These are phyloP conservation scores for Termitomyces sp. DNA, from an alignment of 768 basidiomycete species.

Conservation along the genomic window DNA sequence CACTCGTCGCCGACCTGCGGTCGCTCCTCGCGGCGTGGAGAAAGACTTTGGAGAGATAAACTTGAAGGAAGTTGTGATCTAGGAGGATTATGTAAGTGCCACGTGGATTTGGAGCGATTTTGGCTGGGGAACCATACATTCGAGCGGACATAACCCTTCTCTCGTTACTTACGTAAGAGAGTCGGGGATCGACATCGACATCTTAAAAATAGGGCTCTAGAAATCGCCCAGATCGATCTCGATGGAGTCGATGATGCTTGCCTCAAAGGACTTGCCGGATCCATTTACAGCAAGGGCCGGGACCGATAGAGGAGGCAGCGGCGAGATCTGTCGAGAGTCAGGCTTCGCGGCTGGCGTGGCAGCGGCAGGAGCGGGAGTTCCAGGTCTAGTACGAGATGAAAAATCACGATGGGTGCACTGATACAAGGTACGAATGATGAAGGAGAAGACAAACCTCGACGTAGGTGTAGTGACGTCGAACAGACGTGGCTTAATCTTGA, in stretches of 20 bases:
- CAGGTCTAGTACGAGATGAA: conserved; percentile 39
- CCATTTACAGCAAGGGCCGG: conserved; percentile 20
- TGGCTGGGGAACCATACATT: no score
- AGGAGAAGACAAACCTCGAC: conserved; percentile 54
- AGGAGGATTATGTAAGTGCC: no score
- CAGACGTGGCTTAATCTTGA: conserved; percentile 62
- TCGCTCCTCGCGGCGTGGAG: no score
- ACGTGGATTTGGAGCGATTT: no score
- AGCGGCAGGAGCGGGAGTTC: conserved; percentile 43
- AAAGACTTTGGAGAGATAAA: no score
- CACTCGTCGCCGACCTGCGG: no score
- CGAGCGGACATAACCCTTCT: no score
- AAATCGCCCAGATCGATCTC: conserved; percentile 83
- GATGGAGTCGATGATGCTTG: conserved; percentile 59
- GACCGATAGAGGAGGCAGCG: conserved; percentile 24
- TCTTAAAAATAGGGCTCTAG: conserved; percentile 29
- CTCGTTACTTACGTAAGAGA: no score
- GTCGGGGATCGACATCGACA: background rate
- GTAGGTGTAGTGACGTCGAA: conserved; percentile 49
- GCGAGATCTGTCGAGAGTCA: no score
- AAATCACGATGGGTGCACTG: conserved; percentile 13
- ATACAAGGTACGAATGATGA: conserved; percentile 2
- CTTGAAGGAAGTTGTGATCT: no score
- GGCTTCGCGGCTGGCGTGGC: conserved; percentile 23
- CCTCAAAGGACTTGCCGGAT: conserved; percentile 48